phyloP scores from a whole-genome alignment of 2,329 filamentous ascomycete genomes.

The Camillea tinctor region DNA sequence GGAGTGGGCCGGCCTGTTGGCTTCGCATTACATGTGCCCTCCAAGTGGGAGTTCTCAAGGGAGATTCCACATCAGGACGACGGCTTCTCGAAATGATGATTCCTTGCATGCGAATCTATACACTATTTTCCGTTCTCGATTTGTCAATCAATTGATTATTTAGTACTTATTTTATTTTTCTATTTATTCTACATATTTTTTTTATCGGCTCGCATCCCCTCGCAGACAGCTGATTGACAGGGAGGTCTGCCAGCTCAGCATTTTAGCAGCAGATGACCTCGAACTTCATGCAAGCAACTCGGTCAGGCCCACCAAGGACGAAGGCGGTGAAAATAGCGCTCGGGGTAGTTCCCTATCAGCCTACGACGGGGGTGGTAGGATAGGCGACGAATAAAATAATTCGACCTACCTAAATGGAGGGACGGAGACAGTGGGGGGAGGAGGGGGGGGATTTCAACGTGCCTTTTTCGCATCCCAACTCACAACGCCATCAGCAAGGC shows the following conservation, averaged over 20 bases:
- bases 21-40: not conserved
- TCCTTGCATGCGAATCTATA: not conserved
- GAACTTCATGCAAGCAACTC: conserved; percentile 17
- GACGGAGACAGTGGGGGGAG: conserved; percentile 10
- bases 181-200: conserved; percentile 1
- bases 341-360: conserved; percentile 11
- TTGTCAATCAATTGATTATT: not conserved
- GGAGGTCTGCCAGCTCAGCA: conserved; percentile 27
- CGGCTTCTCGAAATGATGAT: not conserved
- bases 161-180: conserved; percentile 3
- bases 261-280: conserved; percentile 25
- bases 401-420: conserved; percentile 4
- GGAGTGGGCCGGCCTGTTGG: not conserved
- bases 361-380: not conserved
- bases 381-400: not conserved
- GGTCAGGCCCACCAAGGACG: not conserved
- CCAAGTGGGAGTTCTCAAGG: not conserved
- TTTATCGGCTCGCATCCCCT: conserved; percentile 10
- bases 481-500: not conserved
- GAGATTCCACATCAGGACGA: not conserved
- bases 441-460: not conserved
- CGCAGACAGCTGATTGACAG: conserved; percentile 23
- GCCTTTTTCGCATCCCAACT: not conserved
- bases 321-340: conserved; percentile 22
- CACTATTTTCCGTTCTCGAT: not conserved